Percentiles rank a stretch among this genome's conserved stretches.
Evolutionary conservation across 331 rosid species (phyloP).

Genomic region (Stylosanthes scabra): DNA sequence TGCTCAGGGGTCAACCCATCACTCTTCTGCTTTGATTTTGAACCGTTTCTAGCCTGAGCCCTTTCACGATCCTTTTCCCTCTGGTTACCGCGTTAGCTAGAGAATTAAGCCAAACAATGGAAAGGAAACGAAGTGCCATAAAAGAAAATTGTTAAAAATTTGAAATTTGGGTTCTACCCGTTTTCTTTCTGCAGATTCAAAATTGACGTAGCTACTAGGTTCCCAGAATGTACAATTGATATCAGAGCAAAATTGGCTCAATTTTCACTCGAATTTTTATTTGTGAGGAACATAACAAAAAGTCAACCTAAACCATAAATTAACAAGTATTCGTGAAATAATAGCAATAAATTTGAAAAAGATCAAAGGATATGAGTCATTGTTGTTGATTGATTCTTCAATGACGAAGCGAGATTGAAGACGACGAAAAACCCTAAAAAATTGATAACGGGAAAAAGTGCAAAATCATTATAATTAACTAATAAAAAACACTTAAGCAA

Average conservation of each 20-base stretch:
- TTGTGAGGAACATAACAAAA: constrained; percentile 36
- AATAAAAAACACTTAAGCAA: neutral
- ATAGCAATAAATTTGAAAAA: neutral
- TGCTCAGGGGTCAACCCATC: constrained; percentile 90
- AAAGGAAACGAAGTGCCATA: neutral
- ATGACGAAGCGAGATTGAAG: constrained; percentile 47
- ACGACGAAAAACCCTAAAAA: constrained; percentile 40
- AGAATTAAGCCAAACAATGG: constrained; percentile 54
- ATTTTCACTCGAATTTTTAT: constrained; percentile 8
- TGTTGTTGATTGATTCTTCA: constrained; percentile 35
- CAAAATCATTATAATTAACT: neutral
- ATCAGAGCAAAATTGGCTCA: neutral
- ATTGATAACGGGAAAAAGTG: neutral
- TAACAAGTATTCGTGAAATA: neutral
- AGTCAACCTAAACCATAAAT: constrained; percentile 34
- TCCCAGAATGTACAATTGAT: neutral
- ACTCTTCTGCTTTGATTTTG: constrained; percentile 48
- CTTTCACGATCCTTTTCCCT: constrained; percentile 78
- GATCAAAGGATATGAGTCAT: constrained; percentile 80
- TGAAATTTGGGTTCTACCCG: neutral
- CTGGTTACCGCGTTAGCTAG: constrained; percentile 77
- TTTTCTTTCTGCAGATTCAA: constrained; percentile 13
- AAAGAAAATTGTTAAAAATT: neutral
- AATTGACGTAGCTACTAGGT: neutral
- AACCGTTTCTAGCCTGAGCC: constrained; percentile 62